Evolutionary conservation across 805 yeast genomes (phyloP).

Genomic region (Pichia phayaonensis): DNA sequence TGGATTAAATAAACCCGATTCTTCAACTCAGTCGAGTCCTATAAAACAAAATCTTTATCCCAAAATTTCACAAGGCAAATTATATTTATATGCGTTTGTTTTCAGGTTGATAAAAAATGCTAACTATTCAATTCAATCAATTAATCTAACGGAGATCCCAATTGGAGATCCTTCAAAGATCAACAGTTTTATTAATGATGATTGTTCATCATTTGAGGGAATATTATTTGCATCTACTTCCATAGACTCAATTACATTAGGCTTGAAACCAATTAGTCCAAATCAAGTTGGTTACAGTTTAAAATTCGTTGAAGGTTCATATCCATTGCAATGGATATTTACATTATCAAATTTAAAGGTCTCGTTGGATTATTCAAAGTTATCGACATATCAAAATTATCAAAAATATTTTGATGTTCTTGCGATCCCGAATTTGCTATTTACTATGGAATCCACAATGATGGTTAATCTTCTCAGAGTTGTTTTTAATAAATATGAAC

Average conservation of each 20-base stretch:
- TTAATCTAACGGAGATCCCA: slow-evolving; percentile 23
- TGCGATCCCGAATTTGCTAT: slow-evolving; percentile 24
- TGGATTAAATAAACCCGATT: background rate
- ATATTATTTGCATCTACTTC: slow-evolving; percentile 13
- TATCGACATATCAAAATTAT: slow-evolving; percentile 8
- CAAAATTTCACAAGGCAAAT: slow-evolving; percentile 2
- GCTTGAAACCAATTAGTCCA: slow-evolving; percentile 13
- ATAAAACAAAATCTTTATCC: background rate
- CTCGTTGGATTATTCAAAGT: slow-evolving; percentile 17
- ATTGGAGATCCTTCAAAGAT: slow-evolving; percentile 13
- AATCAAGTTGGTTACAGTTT: slow-evolving; percentile 40
- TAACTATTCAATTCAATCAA: slow-evolving; percentile 17
- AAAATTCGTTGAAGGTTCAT: slow-evolving; percentile 32
- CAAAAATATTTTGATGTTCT: slow-evolving; percentile 22
- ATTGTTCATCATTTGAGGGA: slow-evolving; percentile 3
- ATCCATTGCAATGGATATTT: slow-evolving; percentile 33
- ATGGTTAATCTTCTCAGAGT: slow-evolving; percentile 14
- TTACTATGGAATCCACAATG: slow-evolving; percentile 16
- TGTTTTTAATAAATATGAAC: slow-evolving; percentile 12
- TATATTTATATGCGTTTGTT: slow-evolving; percentile 14
- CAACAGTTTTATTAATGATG: slow-evolving; percentile 1
- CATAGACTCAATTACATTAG: slow-evolving; percentile 14
- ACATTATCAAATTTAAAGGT: slow-evolving; percentile 33
- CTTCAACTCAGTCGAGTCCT: background rate
- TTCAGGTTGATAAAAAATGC: slow-evolving; percentile 18